Evolutionary conservation across 768 basidiomycete species (phyloP).

Genomic region (Butyriboletus loyo): DNA sequence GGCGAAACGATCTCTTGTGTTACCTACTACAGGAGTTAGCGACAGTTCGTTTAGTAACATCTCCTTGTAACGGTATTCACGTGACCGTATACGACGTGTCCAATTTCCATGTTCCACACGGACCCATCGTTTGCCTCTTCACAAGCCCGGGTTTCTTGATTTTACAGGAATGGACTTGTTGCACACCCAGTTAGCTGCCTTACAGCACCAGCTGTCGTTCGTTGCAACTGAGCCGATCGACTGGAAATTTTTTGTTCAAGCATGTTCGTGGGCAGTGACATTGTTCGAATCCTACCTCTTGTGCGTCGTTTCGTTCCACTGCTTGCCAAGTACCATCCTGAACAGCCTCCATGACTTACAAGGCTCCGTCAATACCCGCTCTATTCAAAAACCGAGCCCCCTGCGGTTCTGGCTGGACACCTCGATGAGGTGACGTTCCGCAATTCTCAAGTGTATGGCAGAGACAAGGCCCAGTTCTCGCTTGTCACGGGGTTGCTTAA

Average conservation of each 20-base stretch:
- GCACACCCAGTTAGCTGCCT: conserved; percentile 50
- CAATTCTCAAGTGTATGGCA: conserved; percentile 90
- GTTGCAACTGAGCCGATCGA: conserved; percentile 70
- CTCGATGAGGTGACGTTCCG: conserved; percentile 70
- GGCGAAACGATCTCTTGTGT: background rate
- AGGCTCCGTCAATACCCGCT: conserved; percentile 79
- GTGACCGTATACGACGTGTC: conserved; percentile 16
- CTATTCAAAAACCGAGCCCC: conserved; percentile 73
- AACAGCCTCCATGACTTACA: background rate
- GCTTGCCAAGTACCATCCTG: background rate
- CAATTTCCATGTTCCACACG: conserved; percentile 1
- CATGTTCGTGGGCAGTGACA: conserved; percentile 73
- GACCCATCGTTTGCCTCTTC: background rate
- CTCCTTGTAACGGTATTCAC: conserved; percentile 2
- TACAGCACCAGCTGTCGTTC: conserved; percentile 67
- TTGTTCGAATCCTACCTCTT: conserved; percentile 84
- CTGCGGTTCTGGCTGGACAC: conserved; percentile 63
- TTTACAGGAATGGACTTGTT: conserved; percentile 53
- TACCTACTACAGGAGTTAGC: no score
- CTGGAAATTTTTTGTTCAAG: conserved; percentile 81
- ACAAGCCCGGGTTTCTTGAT: background rate
- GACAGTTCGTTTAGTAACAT: no score
- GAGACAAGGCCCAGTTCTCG: conserved; percentile 84
- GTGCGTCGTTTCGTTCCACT: conserved; percentile 44
- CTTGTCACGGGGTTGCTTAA: conserved; percentile 72